Evolutionary conservation across 129 eudicot genomes (phyloP), one percentile per base, ranked within the genome.

Genomic region (Tagetes patula): DNA sequence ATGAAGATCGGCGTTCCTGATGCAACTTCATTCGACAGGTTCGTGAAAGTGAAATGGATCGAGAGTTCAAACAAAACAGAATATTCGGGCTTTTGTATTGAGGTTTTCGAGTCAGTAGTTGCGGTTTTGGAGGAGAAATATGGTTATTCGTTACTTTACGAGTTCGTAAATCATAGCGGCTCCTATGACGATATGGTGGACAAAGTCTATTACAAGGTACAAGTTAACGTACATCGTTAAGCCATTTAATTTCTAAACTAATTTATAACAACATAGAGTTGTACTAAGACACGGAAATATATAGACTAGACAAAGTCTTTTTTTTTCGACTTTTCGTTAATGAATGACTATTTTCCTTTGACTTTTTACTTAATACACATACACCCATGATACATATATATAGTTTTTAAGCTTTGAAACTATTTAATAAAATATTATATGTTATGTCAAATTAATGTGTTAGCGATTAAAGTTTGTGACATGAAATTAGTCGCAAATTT

Each of bases 1-100:
- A 6, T 85, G 82, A 79, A 31, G 71, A 79, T 85, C 3, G 89
- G 86, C 4, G 84, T 85, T 52, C 89, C 84, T 1, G 65, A 60
- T 10, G 48, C n/a, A 1, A 38, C 82, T 2, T 82, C 81, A 4
- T 85, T 85, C n/a, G 66, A 79, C 2, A 74, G 77, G 59, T 79
- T 79, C 61, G 86, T 82, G 65, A 79, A 76, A 65, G 77, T 70
- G 52, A 69, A 43, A 55, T 20, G 47, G 62, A 64, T 50, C 14
- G 54, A 46, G 46, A 75, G 74, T 40, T 8, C 79, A 30, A 66
- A 75, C 31, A 48, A 79, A 55, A 53, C 67, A 3, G 33, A 5
- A 13, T 70, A 67, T 66, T n/a, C 75, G 3, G 82, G 84, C 60
- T 72, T 83, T 53, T 80, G 79, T 32, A 80, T 79, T 20, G 74